phyloP scores from a whole-genome alignment of 129 eudicot species.

The Ambrosia trifida region DNA sequence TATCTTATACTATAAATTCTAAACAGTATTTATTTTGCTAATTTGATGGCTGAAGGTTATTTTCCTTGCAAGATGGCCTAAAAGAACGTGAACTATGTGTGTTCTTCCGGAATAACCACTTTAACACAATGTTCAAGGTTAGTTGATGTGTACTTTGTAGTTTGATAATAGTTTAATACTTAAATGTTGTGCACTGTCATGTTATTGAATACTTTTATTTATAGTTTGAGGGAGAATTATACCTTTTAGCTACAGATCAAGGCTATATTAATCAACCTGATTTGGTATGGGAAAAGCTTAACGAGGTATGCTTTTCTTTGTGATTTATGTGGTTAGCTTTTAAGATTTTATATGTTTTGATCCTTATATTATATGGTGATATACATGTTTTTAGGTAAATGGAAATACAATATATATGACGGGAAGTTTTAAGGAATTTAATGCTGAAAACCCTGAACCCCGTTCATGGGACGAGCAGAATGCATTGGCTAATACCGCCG shows the following conservation, averaged over 20 bases:
- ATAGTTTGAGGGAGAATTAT: conserved; percentile 76
- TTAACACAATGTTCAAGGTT: conserved; percentile 98
- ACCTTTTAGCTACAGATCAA: conserved; percentile 89
- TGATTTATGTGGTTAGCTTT: background rate
- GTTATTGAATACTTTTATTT: conserved; percentile 21
- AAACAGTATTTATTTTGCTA: conserved; percentile 10
- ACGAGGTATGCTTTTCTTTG: conserved; percentile 57
- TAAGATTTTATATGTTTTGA: background rate
- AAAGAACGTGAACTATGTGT: conserved; percentile 93
- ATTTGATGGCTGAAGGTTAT: conserved; percentile 51
- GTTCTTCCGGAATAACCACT: conserved; percentile 94
- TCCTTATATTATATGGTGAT: background rate
- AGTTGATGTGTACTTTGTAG: conserved; percentile 26
- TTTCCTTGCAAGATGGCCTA: conserved; percentile 74
- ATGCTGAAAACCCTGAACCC: conserved; percentile 56
- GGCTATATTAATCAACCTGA: conserved; percentile 90
- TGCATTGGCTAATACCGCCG: conserved; percentile 72
- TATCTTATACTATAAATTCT: background rate
- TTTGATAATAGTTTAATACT: conserved; percentile 8
- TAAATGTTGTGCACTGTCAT: conserved; percentile 2
- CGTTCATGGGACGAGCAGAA: conserved; percentile 77
- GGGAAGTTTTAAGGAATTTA: conserved; percentile 81
- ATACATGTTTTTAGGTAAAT: conserved; percentile 58
- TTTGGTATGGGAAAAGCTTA: conserved; percentile 92
- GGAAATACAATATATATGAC: conserved; percentile 86